These are phyloP conservation scores for Candida adriatica DNA, from an alignment of 805 yeast genomes.

Conservation along the genomic window DNA sequence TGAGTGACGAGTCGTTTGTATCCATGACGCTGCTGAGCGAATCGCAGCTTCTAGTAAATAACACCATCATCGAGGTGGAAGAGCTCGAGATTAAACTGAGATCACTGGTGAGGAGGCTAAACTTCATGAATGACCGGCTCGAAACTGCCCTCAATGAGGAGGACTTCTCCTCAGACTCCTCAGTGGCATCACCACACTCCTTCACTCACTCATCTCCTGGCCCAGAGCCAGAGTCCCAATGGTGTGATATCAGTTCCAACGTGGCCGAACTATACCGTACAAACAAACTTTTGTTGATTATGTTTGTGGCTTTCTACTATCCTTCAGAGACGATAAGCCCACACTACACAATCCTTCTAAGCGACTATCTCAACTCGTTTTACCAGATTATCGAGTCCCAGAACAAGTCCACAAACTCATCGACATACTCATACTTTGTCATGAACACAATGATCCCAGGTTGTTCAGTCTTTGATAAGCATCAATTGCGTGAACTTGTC, in stretches of 20 bases:
- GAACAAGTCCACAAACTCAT: slow-evolving; percentile 16
- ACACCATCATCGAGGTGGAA: slow-evolving; percentile 8
- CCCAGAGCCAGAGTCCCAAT: background rate
- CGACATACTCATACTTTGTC: slow-evolving; percentile 17
- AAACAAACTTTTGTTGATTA: slow-evolving; percentile 15
- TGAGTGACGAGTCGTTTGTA: slow-evolving; percentile 9
- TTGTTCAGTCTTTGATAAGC: slow-evolving; percentile 15
- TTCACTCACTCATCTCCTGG: background rate
- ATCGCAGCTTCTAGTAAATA: slow-evolving; percentile 9
- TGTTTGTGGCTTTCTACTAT: slow-evolving; percentile 13
- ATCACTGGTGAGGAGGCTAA: slow-evolving; percentile 6
- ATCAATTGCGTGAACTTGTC: slow-evolving; percentile 15
- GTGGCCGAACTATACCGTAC: slow-evolving; percentile 12
- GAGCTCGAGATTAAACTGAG: slow-evolving; percentile 12
- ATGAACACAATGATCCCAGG: slow-evolving; percentile 9
- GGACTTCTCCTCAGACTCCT: slow-evolving; percentile 9
- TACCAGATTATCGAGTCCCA: slow-evolving; percentile 18
- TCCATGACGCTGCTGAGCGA: slow-evolving; percentile 5
- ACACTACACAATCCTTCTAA: slow-evolving; percentile 7
- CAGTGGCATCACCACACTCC: slow-evolving; percentile 12
- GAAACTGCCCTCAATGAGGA: slow-evolving; percentile 7
- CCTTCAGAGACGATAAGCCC: slow-evolving; percentile 8
- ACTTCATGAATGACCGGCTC: slow-evolving; percentile 3
- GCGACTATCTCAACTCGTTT: slow-evolving; percentile 20
- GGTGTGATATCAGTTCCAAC: slow-evolving; percentile 16